Conservation (phyloP, 306 rosid species). For the Acmispon strigosus region DNA sequence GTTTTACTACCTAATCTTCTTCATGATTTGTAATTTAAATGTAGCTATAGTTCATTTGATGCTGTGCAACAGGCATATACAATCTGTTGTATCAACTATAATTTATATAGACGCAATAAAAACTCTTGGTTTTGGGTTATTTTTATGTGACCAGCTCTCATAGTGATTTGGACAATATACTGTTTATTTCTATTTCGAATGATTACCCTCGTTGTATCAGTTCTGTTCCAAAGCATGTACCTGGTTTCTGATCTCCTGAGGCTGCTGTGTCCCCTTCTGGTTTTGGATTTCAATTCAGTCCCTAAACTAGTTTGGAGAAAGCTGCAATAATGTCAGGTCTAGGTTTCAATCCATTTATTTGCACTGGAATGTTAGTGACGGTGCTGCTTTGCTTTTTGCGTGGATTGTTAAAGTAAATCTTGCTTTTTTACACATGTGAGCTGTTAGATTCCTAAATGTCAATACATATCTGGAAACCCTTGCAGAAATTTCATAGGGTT, state of each 20-base stretch:
- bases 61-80: background rate
- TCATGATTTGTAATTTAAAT: background rate
- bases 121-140: no score
- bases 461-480: background rate
- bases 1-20: background rate
- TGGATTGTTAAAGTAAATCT: background rate
- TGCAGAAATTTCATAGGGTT: background rate
- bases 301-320: background rate
- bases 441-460: background rate
- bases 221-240: background rate
- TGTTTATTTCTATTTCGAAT: background rate
- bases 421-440: background rate
- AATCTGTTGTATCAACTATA: background rate
- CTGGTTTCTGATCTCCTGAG: background rate
- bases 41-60: background rate
- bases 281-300: background rate
- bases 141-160: no score
- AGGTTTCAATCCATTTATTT: background rate
- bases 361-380: background rate
- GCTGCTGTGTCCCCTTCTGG: background rate
- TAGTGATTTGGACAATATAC: no score
- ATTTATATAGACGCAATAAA: background rate
- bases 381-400: conserved; percentile 5
- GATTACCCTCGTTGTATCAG: background rate
- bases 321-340: background rate